Conservation (phyloP, 1,284 basidiomycete genomes). For the Irpex sp. region DNA sequence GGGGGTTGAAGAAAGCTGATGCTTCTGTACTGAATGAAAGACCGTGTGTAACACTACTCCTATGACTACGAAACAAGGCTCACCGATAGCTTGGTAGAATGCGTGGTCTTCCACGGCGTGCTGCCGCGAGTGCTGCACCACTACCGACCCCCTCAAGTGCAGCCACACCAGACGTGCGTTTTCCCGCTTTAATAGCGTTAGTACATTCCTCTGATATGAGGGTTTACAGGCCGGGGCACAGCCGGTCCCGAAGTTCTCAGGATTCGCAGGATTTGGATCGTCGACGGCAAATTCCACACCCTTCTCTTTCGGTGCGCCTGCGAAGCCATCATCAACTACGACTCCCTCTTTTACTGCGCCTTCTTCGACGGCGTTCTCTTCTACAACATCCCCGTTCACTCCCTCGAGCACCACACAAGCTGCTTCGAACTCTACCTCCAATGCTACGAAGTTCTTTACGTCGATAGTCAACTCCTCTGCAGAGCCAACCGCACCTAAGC, state of each 20-base stretch:
- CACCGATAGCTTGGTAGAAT: slow-evolving; percentile 38
- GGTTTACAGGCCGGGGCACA: neutral
- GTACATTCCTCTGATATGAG: neutral
- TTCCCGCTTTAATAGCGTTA: neutral
- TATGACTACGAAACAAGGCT: slow-evolving; percentile 8
- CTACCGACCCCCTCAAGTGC: slow-evolving; percentile 6
- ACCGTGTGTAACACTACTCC: slow-evolving; percentile 37
- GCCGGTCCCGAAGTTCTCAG: slow-evolving; percentile 34
- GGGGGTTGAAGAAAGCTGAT: slow-evolving; percentile 55
- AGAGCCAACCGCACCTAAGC: no score
- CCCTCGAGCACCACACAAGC: slow-evolving; percentile 9
- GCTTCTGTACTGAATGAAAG: slow-evolving; percentile 46
- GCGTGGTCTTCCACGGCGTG: slow-evolving; percentile 52
- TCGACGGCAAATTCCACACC: slow-evolving; percentile 15
- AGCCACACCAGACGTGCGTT: slow-evolving; percentile 15
- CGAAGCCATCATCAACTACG: slow-evolving; percentile 9
- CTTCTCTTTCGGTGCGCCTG: slow-evolving; percentile 17
- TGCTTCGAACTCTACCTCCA: slow-evolving; percentile 28
- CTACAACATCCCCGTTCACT: slow-evolving; percentile 6
- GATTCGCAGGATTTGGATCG: slow-evolving; percentile 49
- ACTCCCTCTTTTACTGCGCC: slow-evolving; percentile 1
- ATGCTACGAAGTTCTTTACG: slow-evolving; percentile 34
- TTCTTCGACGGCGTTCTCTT: slow-evolving; percentile 7
- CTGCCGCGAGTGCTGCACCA: slow-evolving; percentile 10
- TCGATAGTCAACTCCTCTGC: slow-evolving; percentile 19